These are phyloP conservation scores for Oryza punctata DNA, from an alignment of 176 grass and related monocot genomes.

Conservation along the genomic window DNA sequence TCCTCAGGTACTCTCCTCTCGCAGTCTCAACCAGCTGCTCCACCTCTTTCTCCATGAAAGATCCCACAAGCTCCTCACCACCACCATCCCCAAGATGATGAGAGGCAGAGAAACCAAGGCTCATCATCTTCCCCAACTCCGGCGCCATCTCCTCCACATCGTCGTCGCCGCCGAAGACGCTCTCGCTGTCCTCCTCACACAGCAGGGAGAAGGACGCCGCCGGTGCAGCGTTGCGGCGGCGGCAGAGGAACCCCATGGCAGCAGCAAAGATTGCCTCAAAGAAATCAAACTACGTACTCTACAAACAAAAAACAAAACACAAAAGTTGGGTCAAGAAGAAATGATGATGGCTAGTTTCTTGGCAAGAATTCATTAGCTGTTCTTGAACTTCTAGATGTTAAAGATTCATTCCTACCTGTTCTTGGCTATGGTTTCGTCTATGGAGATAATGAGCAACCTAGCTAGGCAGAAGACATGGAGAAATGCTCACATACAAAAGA, in stretches of 20 bases:
- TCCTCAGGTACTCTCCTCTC: conserved; percentile 45
- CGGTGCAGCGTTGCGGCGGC: neutral
- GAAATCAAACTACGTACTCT: neutral
- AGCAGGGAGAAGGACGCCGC: conserved; percentile 45
- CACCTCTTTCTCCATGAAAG: conserved; percentile 61
- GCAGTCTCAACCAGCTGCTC: conserved; percentile 50
- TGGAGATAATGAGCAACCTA: neutral
- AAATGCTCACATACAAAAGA: neutral
- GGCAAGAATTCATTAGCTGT: neutral
- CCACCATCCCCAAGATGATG: conserved; percentile 55
- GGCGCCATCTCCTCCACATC: neutral
- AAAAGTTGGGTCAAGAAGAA: conserved; percentile 9
- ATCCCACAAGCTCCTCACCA: conserved; percentile 53
- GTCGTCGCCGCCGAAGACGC: conserved; percentile 43
- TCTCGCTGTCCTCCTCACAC: conserved; percentile 61
- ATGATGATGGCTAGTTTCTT: conserved; percentile 1
- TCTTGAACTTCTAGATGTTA: neutral
- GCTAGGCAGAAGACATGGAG: neutral
- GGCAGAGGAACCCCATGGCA: conserved; percentile 30
- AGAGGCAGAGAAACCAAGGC: conserved; percentile 5
- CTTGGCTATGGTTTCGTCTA: neutral
- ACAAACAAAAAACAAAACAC: neutral
- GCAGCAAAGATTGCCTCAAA: neutral
- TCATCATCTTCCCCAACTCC: neutral
- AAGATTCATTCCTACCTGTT: conserved; percentile 4